Conservation (phyloP, 345 rosid species). For the Euphorbia pulcherrima region DNA sequence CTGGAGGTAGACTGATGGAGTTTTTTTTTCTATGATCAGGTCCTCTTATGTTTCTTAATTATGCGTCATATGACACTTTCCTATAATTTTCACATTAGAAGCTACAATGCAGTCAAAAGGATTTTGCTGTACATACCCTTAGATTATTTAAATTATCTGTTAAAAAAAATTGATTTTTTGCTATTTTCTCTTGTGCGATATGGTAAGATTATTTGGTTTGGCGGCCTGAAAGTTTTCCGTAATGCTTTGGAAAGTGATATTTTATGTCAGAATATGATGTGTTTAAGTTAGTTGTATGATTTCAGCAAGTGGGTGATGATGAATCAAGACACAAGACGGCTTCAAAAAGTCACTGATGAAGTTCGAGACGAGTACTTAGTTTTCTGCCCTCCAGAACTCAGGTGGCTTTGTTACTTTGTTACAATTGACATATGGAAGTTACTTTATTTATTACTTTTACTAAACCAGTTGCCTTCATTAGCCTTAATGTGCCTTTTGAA, state of each 20-base stretch:
- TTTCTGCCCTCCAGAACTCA: conserved; percentile 68
- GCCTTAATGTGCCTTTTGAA: background rate
- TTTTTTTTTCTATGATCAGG: background rate
- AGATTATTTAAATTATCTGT: background rate
- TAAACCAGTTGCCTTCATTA: background rate
- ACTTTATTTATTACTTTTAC: background rate
- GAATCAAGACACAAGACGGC: conserved; percentile 90
- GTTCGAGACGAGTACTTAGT: conserved; percentile 75
- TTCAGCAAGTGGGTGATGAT: conserved; percentile 99
- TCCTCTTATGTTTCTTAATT: background rate
- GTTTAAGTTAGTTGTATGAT: conserved; percentile 20
- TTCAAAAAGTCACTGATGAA: conserved; percentile 80
- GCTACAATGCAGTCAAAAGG: background rate
- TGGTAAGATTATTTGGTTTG: background rate
- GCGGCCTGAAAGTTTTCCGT: background rate
- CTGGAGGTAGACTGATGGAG: background rate
- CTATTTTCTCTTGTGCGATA: background rate
- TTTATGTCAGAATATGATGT: background rate
- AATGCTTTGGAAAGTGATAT: background rate
- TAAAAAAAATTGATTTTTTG: background rate
- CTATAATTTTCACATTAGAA: background rate
- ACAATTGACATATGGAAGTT: background rate
- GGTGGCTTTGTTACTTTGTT: conserved; percentile 32
- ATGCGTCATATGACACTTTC: no score
- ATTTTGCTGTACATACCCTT: background rate